Evolutionary conservation across 495 filamentous ascomycete genomes (phyloP), one percentile per base, ranked within the genome.

Genomic region (Penicillium silybi): DNA sequence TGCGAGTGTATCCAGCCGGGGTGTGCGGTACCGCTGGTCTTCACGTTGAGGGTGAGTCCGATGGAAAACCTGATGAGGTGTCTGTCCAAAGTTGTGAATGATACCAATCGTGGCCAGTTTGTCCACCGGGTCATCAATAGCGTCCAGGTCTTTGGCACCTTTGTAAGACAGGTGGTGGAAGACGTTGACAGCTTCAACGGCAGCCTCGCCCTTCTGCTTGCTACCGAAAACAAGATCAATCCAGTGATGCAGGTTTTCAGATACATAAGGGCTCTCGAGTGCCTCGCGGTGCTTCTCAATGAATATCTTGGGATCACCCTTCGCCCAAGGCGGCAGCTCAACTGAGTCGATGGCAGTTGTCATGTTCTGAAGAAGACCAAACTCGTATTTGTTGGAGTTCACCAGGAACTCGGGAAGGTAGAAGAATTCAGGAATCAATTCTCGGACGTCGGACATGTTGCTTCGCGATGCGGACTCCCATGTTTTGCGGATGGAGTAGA

Each of bases 1-100:
- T 1, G 89, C 85, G 4, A 85, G 82, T 20, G 82, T 86, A 70
- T 97, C 93, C 5, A 98, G 72, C 41, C 89, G 76, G 48, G 77
- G 82, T 20, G 77, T 69, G 32, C 80, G 82, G n/a, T 80, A 70
- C 17, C 70, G 65, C 22, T 76, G 68, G 38, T 85, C 78, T 57
- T 97, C 92, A 35, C 86, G 80, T 29, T 78, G 65, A 7, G 85
- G 82, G 69, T 98, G 93, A 15, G 85, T 76, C 53, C 85, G 83
- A 25, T 83, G 84, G 67, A 97, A 98, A 17, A 97, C 85, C 67
- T 98, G 93, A 67, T 92, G 84, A 2, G 95, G 95, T 11, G 95
- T 98, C 65, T 98, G 93, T 1, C 93, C 93, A 69, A 98, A 98
- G 62, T 97, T 97, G 69, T 98, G 91, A 52, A 98, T 96, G 61